phyloP scores from a whole-genome alignment of 495 filamentous ascomycete species.

The Podospora tetraspora region DNA sequence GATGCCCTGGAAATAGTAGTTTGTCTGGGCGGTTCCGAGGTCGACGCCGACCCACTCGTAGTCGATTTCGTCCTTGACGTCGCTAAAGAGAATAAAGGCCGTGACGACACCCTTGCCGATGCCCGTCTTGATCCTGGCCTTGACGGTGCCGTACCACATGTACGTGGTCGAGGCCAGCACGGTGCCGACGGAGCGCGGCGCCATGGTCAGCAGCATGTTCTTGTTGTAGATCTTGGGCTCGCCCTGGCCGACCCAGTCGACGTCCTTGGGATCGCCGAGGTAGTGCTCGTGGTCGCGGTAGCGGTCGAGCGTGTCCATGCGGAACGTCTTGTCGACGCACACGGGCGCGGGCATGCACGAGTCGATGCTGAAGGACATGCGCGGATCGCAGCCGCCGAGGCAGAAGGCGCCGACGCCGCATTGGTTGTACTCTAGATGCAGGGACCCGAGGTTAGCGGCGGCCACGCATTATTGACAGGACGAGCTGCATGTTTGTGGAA shows the following conservation, averaged over 20 bases:
- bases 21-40: constrained; percentile 73
- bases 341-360: constrained; percentile 82
- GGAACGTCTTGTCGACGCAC: constrained; percentile 69
- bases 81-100: constrained; percentile 89
- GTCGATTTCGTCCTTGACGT: constrained; percentile 97
- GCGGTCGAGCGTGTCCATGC: constrained; percentile 62
- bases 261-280: constrained; percentile 69
- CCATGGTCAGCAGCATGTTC: constrained; percentile 82
- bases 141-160: constrained; percentile 95
- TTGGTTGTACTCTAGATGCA: constrained; percentile 74
- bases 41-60: constrained; percentile 90
- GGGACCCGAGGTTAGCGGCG: constrained; percentile 22
- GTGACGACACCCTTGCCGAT: constrained; percentile 84
- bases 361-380: constrained; percentile 70
- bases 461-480: constrained; percentile 4
- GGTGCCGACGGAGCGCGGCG: constrained; percentile 72
- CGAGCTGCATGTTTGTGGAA: constrained; percentile 3
- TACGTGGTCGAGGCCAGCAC: constrained; percentile 82
- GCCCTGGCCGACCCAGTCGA: constrained; percentile 88
- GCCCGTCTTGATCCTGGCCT: constrained; percentile 78
- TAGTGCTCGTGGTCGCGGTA: constrained; percentile 69
- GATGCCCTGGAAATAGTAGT: constrained; percentile 96
- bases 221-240: constrained; percentile 55
- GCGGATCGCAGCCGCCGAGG: constrained; percentile 89
- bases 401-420: constrained; percentile 94